Base-by-base conservation (phyloP, 495 filamentous ascomycete species). In the Tuber brumale region DNA sequence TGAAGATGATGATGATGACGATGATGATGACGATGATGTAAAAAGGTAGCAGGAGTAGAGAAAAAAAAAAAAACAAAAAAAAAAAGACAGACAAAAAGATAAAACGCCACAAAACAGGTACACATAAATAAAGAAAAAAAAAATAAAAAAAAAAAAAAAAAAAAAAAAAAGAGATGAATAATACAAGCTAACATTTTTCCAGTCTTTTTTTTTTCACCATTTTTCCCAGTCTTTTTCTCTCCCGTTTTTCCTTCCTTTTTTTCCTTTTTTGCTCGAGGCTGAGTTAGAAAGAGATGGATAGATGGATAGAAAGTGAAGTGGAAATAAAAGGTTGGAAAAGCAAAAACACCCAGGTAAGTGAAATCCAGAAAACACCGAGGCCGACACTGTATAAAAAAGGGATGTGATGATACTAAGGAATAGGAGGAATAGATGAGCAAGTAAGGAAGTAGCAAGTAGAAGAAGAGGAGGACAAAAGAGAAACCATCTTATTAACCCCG, bases 401-500 rank as follows among this genome's bases (percentile, higher is more conserved):
- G 57, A 66, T 66, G 27, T 66, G 57, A 66, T 66, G 57, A 18
- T 66, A 66, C n/a, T 66, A 66, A 31, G 57, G 57, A 66, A 66
- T 66, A 66, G 57, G 57, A 66, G 57, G 57, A 31, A 66, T 66
- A 66, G 57, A 2, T 66, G 9, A 57, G 51, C 23, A 31, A 31
- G 57, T 27, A 27, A 27, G 27, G 3, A 66, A 66, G 57, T 31
- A 18, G 27, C 12, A 66, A 66, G 57, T 18, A 66, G 57, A 31
- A 31, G 51, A 27, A 57, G 48, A 57, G 1, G 12, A 57, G 41
- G 23, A 27, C 51, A 57, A 57, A 66, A 66, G 57, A 66, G 57
- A 66, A 66, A 12, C 57, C 57, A 66, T 66, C 57, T 66, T 66
- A 66, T 66, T 66, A 66, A 66, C 57, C 57, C 57, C 57, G 10